Evolutionary conservation across 371 early-diverging fungal genomes (phyloP).

Genomic region (Coemansia sp.): DNA sequence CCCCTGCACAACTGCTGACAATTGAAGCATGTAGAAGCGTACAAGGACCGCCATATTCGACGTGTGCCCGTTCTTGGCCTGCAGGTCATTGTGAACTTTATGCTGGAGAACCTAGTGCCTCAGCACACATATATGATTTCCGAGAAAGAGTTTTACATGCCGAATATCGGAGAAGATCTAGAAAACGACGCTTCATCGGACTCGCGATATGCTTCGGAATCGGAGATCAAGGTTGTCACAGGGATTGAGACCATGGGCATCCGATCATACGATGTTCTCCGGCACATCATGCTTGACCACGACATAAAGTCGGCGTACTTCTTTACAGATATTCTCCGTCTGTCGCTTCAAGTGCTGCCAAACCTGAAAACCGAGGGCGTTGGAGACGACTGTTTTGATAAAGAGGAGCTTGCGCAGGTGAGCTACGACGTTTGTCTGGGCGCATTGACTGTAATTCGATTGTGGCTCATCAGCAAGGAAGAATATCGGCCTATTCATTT

Average conservation of each 20-base stretch:
- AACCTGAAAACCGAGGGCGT: background rate
- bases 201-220: background rate
- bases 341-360: conserved; percentile 19
- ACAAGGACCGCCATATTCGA: conserved; percentile 9
- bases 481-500: conserved; percentile 38
- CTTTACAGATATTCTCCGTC: conserved; percentile 33
- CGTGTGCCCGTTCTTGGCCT: conserved; percentile 29
- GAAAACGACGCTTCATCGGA: too few species aligned
- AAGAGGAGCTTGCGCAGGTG: conserved; percentile 13
- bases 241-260: conserved; percentile 8
- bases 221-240: conserved; percentile 2
- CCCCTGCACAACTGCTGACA: background rate
- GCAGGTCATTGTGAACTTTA: conserved; percentile 24
- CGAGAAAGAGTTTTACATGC: conserved; percentile 21
- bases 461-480: conserved; percentile 40
- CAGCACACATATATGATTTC: conserved; percentile 19
- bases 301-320: conserved; percentile 22
- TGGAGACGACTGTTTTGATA: conserved; percentile 4
- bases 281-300: conserved; percentile 28
- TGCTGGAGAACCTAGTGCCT: conserved; percentile 31
- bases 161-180: conserved; percentile 5
- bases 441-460: conserved; percentile 29
- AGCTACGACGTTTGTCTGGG: conserved; percentile 24
- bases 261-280: conserved; percentile 25
- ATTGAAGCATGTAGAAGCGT: background rate